Conservation (phyloP, 345 rosid species). For the Hevea brasiliensis region DNA sequence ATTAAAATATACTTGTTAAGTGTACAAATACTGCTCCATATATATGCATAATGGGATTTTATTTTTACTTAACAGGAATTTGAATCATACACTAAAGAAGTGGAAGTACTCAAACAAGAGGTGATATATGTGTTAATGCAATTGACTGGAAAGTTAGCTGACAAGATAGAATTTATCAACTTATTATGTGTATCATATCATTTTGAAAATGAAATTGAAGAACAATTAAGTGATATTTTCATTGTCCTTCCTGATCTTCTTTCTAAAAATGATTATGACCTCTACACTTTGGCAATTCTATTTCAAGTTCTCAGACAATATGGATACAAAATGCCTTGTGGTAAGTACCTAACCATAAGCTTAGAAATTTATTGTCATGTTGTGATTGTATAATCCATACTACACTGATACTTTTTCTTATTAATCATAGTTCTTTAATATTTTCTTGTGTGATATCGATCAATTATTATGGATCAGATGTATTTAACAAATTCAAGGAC, state of each 20-base stretch:
- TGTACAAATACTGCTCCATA: too few species aligned
- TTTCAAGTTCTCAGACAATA: background rate
- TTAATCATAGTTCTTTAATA: background rate
- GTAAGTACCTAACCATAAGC: too few species aligned
- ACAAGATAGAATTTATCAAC: background rate
- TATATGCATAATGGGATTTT: too few species aligned
- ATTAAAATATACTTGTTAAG: too few species aligned
- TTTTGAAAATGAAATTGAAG: background rate
- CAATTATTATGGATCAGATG: conserved; percentile 16
- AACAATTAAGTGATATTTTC: background rate
- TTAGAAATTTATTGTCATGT: background rate
- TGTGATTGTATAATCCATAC: background rate
- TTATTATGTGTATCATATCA: conserved; percentile 6
- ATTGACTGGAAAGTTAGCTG: background rate
- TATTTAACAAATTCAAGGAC: conserved; percentile 31
- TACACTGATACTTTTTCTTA: too few species aligned
- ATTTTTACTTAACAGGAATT: too few species aligned
- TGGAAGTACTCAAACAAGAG: background rate
- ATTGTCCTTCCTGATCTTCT: background rate
- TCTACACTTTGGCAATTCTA: background rate
- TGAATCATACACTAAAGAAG: background rate
- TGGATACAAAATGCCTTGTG: background rate
- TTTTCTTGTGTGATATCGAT: background rate
- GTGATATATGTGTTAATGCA: background rate
- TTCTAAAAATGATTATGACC: background rate